Percentiles rank a stretch among this genome's conserved stretches.
Conservation (phyloP, 352 stramenopile species). For the Phytophthora hybrid region DNA sequence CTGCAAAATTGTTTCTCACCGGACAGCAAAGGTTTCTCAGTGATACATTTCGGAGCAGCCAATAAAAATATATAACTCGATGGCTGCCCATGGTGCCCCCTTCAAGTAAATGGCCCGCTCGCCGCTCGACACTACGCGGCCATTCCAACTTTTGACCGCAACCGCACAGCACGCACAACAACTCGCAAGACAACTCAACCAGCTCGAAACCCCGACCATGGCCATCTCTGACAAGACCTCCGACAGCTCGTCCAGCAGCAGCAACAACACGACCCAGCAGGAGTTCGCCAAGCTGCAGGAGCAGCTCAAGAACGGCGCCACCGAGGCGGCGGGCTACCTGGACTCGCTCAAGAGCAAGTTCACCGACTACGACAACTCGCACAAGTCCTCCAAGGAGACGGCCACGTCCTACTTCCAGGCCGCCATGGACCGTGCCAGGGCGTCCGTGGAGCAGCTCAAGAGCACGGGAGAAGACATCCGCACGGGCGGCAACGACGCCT, state of each 20-base stretch:
- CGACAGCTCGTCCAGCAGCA: conserved; percentile 28
- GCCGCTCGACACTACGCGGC: too few relatives aligned
- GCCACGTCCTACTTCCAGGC: conserved; percentile 47
- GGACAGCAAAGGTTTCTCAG: conserved; percentile 19
- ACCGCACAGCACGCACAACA: too few relatives aligned
- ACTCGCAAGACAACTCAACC: neutral
- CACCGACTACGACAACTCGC: conserved; percentile 48
- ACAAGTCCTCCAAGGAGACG: conserved; percentile 47
- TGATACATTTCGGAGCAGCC: conserved; percentile 28
- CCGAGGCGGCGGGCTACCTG: conserved; percentile 43
- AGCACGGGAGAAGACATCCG: conserved; percentile 27
- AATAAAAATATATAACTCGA: conserved; percentile 6
- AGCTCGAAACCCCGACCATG: conserved; percentile 18
- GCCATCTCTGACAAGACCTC: conserved; percentile 33
- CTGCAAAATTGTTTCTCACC: conserved; percentile 5
- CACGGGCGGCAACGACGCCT: conserved; percentile 30
- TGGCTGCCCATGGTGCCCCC: conserved; percentile 6
- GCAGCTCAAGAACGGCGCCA: conserved; percentile 39
- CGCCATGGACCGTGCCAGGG: conserved; percentile 42
- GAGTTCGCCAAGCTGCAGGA: conserved; percentile 50
- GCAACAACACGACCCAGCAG: conserved; percentile 24
- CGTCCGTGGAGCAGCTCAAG: conserved; percentile 36
- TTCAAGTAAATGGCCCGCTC: conserved; percentile 2
- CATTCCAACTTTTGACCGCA: too few relatives aligned
- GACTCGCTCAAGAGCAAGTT: conserved; percentile 53